Evolutionary conservation across 495 filamentous ascomycete genomes (phyloP).

Genomic region (Alectoria sarmentosa): DNA sequence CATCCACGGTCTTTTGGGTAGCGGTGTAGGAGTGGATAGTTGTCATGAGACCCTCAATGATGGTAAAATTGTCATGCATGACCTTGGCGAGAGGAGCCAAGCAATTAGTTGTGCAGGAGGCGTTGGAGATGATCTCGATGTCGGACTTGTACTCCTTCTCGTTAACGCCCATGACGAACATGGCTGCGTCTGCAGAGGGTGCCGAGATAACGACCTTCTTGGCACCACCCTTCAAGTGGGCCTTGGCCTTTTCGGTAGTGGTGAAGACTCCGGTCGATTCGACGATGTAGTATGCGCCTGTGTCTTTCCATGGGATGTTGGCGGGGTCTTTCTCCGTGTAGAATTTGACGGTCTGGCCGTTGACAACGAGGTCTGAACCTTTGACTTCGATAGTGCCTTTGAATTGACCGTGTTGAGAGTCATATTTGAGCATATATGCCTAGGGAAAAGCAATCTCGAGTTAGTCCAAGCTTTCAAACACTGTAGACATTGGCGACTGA

Average conservation of each 20-base stretch:
- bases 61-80: slow-evolving; percentile 92
- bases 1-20: slow-evolving; percentile 99
- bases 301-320: slow-evolving; percentile 83
- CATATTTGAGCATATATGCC: slow-evolving; percentile 99
- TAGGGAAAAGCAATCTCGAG: slow-evolving; percentile 29
- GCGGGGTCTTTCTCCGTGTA: slow-evolving; percentile 88
- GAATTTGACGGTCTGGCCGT: slow-evolving; percentile 95
- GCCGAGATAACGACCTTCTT: slow-evolving; percentile 99
- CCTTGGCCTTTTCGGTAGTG: slow-evolving; percentile 89
- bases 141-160: slow-evolving; percentile 82
- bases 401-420: slow-evolving; percentile 94
- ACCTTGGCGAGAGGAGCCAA: slow-evolving; percentile 98
- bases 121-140: slow-evolving; percentile 93
- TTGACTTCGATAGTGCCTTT: slow-evolving; percentile 77
- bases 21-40: slow-evolving; percentile 99
- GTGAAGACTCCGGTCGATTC: slow-evolving; percentile 99
- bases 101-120: slow-evolving; percentile 99
- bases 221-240: slow-evolving; percentile 96
- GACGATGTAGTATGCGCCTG: slow-evolving; percentile 90
- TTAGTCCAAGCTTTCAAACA: slow-evolving; percentile 4
- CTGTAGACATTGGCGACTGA: background rate
- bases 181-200: slow-evolving; percentile 96
- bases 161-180: slow-evolving; percentile 99
- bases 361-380: slow-evolving; percentile 73
- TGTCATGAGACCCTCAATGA: slow-evolving; percentile 99